Conservation (phyloP, 495 filamentous ascomycete species). For the Wilcoxina mikolae region DNA sequence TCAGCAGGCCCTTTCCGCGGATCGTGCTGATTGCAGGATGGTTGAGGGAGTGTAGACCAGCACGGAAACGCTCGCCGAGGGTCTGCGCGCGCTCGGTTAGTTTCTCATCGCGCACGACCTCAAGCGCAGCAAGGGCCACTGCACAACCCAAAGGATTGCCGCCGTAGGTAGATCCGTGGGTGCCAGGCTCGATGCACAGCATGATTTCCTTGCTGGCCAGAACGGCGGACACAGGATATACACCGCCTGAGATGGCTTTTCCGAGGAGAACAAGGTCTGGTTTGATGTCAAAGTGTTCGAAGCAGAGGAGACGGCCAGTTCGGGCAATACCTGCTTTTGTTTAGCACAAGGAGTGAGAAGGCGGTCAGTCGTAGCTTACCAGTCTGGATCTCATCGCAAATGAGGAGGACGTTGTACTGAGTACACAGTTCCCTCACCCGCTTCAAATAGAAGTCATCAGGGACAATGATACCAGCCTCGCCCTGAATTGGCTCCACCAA, state of each 20-base stretch:
- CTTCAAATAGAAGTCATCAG: slow-evolving; percentile 72
- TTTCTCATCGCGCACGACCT: slow-evolving; percentile 81
- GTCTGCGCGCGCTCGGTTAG: slow-evolving; percentile 67
- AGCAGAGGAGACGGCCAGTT: slow-evolving; percentile 84
- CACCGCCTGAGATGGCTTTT: slow-evolving; percentile 94
- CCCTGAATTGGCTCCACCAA: slow-evolving; percentile 97
- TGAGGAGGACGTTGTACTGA: slow-evolving; percentile 83
- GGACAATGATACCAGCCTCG: slow-evolving; percentile 93
- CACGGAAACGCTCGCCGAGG: slow-evolving; percentile 72
- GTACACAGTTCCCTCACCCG: slow-evolving; percentile 76
- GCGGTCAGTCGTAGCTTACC: slow-evolving; percentile 13
- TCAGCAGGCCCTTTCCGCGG: slow-evolving; percentile 85
- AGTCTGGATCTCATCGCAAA: slow-evolving; percentile 98
- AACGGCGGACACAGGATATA: slow-evolving; percentile 96
- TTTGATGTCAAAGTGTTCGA: slow-evolving; percentile 86
- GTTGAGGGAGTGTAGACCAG: slow-evolving; percentile 53
- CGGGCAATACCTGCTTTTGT: slow-evolving; percentile 56
- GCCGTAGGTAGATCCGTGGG: slow-evolving; percentile 92
- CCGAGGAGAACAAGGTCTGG: slow-evolving; percentile 89
- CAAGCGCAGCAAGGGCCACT: slow-evolving; percentile 88
- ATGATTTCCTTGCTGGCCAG: slow-evolving; percentile 81
- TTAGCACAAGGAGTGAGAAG: neutral
- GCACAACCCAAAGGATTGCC: slow-evolving; percentile 96
- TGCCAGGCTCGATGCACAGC: slow-evolving; percentile 93
- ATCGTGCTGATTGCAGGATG: slow-evolving; percentile 69